Evolutionary conservation across 2,329 filamentous ascomycete species (phyloP).

Genomic region (Ceratocystis lukuohia): DNA sequence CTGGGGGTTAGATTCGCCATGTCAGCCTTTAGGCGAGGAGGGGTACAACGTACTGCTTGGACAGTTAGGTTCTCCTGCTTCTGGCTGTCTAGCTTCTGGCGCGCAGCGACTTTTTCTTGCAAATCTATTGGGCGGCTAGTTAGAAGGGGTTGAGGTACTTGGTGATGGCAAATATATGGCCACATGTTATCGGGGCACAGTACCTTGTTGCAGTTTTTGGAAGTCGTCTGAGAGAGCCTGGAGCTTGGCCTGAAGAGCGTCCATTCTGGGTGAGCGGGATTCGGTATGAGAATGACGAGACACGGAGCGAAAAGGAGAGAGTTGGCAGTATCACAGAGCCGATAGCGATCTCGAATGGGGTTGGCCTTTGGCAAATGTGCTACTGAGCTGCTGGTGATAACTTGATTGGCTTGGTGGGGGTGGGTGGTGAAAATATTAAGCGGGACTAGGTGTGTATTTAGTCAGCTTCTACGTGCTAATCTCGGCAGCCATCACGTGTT

Average conservation of each 20-base stretch:
- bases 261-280: conserved; percentile 36
- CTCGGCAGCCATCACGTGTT: background rate
- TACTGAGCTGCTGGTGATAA: background rate
- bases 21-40: background rate
- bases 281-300: background rate
- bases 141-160: background rate
- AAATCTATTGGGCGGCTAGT: conserved; percentile 47
- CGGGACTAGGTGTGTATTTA: conserved; percentile 9
- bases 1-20: conserved; percentile 20
- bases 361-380: background rate
- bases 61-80: conserved; percentile 86
- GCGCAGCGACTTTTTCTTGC: conserved; percentile 58
- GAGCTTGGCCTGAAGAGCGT: conserved; percentile 60
- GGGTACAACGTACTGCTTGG: conserved; percentile 47
- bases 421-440: conserved; percentile 17
- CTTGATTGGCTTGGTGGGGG: background rate
- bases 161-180: no score
- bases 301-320: background rate
- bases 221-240: conserved; percentile 80
- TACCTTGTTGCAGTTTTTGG: conserved; percentile 73
- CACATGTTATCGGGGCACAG: background rate
- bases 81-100: conserved; percentile 88
- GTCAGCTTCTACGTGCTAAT: background rate
- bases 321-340: background rate
- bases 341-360: background rate